Conservation (phyloP, 176 grass and related monocot genomes). For the Eleusine coracana region DNA sequence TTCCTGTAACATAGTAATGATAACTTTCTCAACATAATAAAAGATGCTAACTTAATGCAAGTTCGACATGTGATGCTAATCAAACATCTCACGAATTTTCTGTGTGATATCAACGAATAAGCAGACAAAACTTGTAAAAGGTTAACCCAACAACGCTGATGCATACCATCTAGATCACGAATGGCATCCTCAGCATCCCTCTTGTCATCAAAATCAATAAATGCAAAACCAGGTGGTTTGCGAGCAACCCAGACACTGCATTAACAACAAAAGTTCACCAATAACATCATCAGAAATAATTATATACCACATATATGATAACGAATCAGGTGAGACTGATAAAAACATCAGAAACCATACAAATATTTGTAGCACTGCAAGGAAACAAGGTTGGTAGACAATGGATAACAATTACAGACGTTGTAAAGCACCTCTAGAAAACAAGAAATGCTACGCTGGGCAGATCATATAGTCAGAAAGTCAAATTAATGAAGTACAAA, state of each 20-base stretch:
- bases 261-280: conserved; percentile 45
- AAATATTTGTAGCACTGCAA: neutral
- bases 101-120: neutral
- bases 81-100: neutral
- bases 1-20: neutral
- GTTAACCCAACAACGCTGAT: neutral
- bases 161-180: conserved; percentile 87
- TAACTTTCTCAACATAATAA: neutral
- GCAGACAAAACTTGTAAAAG: conserved; percentile 2
- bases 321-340: neutral
- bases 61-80: neutral
- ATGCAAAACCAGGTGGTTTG: conserved; percentile 96
- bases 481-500: neutral
- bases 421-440: neutral
- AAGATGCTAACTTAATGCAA: neutral
- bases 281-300: neutral
- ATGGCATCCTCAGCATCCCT: conserved; percentile 93
- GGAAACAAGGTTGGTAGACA: neutral
- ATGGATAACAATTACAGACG: neutral
- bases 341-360: neutral
- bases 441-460: neutral
- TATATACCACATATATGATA: neutral
- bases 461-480: neutral
- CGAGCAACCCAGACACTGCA: conserved; percentile 97
- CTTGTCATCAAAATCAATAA: conserved; percentile 89